Conservation (phyloP, 2,329 filamentous ascomycete species). For the Lasiodiplodia gonubiensis region DNA sequence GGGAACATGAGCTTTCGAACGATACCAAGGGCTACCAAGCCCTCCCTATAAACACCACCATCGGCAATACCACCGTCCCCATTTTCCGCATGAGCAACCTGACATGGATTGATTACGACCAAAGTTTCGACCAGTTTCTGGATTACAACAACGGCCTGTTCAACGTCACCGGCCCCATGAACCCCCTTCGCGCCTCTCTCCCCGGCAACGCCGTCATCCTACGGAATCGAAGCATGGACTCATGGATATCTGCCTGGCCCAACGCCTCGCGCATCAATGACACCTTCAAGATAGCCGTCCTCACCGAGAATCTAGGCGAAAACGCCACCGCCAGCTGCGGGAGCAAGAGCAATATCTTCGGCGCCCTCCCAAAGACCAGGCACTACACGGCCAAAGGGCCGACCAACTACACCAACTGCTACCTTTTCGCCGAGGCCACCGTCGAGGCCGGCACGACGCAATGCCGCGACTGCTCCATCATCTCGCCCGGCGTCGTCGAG, state of each 20-base stretch:
- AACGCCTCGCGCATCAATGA: not conserved
- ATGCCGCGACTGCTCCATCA: conserved; percentile 18
- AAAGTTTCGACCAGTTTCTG: conserved; percentile 5
- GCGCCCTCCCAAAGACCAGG: conserved; percentile 8
- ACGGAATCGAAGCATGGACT: not conserved
- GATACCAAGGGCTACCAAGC: conserved; percentile 17
- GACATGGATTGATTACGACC: conserved; percentile 19
- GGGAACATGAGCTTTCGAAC: conserved; percentile 8
- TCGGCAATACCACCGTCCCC: conserved; percentile 11
- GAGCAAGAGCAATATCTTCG: not conserved
- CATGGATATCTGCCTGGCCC: conserved; percentile 12
- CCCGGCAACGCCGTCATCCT: conserved; percentile 10
- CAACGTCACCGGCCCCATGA: conserved; percentile 13
- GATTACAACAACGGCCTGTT: conserved; percentile 17
- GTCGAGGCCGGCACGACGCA: conserved; percentile 4
- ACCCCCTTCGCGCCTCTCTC: conserved; percentile 14
- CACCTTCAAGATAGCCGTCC: conserved; percentile 18
- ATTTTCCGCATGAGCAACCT: conserved; percentile 20
- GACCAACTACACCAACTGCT: conserved; percentile 12
- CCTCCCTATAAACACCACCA: conserved; percentile 2
- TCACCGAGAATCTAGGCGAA: not conserved
- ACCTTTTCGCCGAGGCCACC: conserved; percentile 15
- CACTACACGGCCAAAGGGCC: not conserved
- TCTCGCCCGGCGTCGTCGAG: conserved; percentile 15
- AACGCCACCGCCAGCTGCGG: not conserved